Evolutionary conservation across 176 grass and related monocot genomes (phyloP).

Genomic region (Aegilops umbellulata): DNA sequence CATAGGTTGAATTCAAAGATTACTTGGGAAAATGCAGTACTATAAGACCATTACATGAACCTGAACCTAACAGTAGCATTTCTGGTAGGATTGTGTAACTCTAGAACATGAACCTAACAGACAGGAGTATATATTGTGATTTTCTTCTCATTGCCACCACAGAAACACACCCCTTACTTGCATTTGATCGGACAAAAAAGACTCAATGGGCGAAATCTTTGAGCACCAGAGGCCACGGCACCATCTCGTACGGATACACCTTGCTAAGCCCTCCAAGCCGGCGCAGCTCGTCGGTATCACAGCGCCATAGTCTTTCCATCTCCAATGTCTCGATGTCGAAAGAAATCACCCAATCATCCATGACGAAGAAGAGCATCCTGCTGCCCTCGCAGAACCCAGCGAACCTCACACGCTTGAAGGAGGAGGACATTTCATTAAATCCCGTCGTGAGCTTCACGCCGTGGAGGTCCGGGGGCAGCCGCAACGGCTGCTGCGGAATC

Average conservation of each 20-base stretch:
- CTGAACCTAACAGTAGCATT: not conserved
- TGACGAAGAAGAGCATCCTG: slow-evolving; percentile 20
- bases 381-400: slow-evolving; percentile 34
- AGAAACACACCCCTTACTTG: not conserved
- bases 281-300: not conserved
- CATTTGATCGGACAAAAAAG: not conserved
- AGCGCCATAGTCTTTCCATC: slow-evolving; percentile 28
- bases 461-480: slow-evolving; percentile 16
- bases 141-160: not conserved
- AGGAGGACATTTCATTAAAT: not conserved
- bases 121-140: not conserved
- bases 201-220: not conserved
- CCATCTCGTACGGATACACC: slow-evolving; percentile 34
- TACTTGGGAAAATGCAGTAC: not conserved
- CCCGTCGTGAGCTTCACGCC: slow-evolving; percentile 22
- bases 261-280: not conserved
- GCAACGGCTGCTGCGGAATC: slow-evolving; percentile 5
- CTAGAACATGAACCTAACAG: not conserved
- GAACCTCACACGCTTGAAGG: slow-evolving; percentile 1
- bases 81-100: not conserved
- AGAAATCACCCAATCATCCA: slow-evolving; percentile 32
- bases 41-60: not conserved
- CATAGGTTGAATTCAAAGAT: no score
- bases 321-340: slow-evolving; percentile 1
- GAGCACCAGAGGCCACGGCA: slow-evolving; percentile 21